Base-by-base conservation (phyloP, 176 grass and related monocot species). In the Tillandsia leiboldiana region DNA sequence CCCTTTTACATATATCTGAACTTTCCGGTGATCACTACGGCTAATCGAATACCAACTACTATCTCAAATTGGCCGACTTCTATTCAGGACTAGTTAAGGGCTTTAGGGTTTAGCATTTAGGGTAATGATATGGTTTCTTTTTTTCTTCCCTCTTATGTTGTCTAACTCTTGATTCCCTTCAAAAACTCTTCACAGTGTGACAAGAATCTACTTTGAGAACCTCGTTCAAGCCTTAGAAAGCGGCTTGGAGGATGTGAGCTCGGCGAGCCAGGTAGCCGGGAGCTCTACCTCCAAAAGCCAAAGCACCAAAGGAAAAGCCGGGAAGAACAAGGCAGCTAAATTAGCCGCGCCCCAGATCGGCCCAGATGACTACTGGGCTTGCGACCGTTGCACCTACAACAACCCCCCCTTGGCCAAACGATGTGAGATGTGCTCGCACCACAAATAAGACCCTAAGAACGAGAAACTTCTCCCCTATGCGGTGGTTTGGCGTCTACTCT, bases 131-230 rank as follows among this genome's bases (percentile, higher is more conserved):
- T 42, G 33, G 33, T 42, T 7, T 42, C 29, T 18, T 17, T n/a
- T 58, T 58, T 58, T 58, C 12, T 54, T 11, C 54, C 14, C 9
- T 58, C 2, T 5, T 5, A 8, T 59, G 8, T 59, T 20, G 54
- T 22, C 54, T 15, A 14, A 20, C 9, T 59, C n/a, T 59, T 59
- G 3, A 59, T 59, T 59, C 54, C 54, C 20, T 59, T 7, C 33
- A 42, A 42, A 42, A 42, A 42, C 15, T 22, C 54, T 59, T 59
- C 2, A 75, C 81, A 96, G 93, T 20, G 84, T 96, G 24, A 96
- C 93, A 15, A 73, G 80, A 53, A 90, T 83, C 69, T 96, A 92
- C 65, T 96, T 96, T 78, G 88, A 96, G 82, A 92, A 96, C 71
- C 88, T 96, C 74, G 93, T 96, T 33, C 76, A 74, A 82, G 93